A percentile compares a stretch with the other conserved stretches of the same genome.
phyloP scores from a whole-genome alignment of 192 early-diverging fungal species.

The Phlyctochytrium arcticum region DNA sequence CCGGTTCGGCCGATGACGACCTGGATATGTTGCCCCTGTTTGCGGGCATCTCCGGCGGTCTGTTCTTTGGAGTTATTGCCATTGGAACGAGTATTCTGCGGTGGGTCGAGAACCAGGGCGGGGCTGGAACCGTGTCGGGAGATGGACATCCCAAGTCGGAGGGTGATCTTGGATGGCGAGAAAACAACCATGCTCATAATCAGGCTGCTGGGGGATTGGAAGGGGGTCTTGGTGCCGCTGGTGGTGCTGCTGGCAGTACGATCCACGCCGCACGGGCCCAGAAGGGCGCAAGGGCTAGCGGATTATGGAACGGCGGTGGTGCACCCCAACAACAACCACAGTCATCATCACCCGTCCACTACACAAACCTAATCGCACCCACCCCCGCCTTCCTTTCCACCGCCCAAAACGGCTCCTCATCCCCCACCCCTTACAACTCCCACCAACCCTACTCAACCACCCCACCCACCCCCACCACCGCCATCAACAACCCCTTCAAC shows the following conservation, averaged over 20 bases:
- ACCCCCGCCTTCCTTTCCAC: too few relatives aligned
- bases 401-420: not conserved
- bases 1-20: not conserved
- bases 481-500: not conserved
- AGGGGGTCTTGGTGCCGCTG: not conserved
- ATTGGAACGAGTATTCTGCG: not conserved
- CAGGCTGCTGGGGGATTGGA: too few relatives aligned
- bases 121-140: too few relatives aligned
- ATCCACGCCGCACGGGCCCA: conserved; percentile 11
- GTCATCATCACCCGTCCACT: not conserved
- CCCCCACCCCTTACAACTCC: not conserved
- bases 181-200: not conserved
- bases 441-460: not conserved
- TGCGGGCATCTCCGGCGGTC: conserved; percentile 20
- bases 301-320: too few relatives aligned
- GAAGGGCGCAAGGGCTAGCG: conserved; percentile 1
- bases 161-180: too few relatives aligned
- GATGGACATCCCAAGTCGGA: not conserved
- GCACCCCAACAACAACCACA: too few relatives aligned
- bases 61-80: conserved; percentile 19
- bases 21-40: conserved; percentile 11
- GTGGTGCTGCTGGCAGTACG: not conserved
- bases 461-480: not conserved
- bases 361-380: not conserved
- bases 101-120: not conserved